Conservation (phyloP, 306 rosid species). For the Cucumis cinereus region DNA sequence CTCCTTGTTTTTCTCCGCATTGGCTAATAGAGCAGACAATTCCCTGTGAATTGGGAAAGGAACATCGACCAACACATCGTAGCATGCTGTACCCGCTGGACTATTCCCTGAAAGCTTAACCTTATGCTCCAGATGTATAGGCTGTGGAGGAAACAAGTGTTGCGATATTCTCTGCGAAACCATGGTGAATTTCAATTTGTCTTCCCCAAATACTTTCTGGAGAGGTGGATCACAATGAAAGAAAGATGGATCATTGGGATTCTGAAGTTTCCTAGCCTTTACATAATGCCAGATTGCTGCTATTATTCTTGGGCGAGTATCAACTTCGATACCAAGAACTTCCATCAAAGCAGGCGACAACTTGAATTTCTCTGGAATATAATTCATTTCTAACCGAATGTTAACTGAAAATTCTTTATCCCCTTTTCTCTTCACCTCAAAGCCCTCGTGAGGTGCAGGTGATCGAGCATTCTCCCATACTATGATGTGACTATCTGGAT, state of each 20-base stretch:
- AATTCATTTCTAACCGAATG: slow-evolving; percentile 86
- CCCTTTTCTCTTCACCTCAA: slow-evolving; percentile 97
- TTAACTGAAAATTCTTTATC: slow-evolving; percentile 67
- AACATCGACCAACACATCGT: slow-evolving; percentile 85
- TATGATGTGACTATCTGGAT: slow-evolving; percentile 72
- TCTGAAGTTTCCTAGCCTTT: slow-evolving; percentile 94
- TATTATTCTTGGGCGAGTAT: slow-evolving; percentile 89
- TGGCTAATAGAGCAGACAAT: slow-evolving; percentile 66
- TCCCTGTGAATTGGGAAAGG: slow-evolving; percentile 97
- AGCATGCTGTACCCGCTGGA: slow-evolving; percentile 89
- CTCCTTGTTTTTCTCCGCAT: slow-evolving; percentile 95
- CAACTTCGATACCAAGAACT: slow-evolving; percentile 98
- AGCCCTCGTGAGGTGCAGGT: slow-evolving; percentile 86
- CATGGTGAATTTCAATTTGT: slow-evolving; percentile 83
- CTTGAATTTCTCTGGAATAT: slow-evolving; percentile 84
- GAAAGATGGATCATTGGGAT: slow-evolving; percentile 68
- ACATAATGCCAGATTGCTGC: slow-evolving; percentile 99
- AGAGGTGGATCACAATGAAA: slow-evolving; percentile 83
- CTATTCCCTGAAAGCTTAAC: slow-evolving; percentile 81
- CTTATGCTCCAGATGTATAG: slow-evolving; percentile 82
- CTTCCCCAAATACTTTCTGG: slow-evolving; percentile 92
- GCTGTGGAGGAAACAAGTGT: slow-evolving; percentile 86
- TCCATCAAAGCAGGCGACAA: slow-evolving; percentile 82
- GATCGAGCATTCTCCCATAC: slow-evolving; percentile 81
- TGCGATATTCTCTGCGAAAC: slow-evolving; percentile 84